Evolutionary conservation across 805 yeast genomes (phyloP).

Genomic region (Priceomyces castillae): DNA sequence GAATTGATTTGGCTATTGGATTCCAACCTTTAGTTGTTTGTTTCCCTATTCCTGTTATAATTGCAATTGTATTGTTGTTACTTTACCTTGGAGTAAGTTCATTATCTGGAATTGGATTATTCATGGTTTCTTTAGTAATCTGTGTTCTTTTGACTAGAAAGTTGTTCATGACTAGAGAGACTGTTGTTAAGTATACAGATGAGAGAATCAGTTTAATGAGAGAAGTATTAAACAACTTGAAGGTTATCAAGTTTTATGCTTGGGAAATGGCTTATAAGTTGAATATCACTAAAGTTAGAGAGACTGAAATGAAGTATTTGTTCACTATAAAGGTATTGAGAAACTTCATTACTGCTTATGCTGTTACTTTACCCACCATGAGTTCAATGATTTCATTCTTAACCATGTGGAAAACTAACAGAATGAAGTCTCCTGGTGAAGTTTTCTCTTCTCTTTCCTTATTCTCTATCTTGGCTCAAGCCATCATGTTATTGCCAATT

Average conservation of each 20-base stretch:
- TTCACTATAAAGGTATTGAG: conserved; percentile 42
- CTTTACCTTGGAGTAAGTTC: conserved; percentile 38
- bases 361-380: conserved; percentile 42
- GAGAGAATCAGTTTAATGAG: conserved; percentile 41
- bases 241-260: conserved; percentile 44
- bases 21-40: conserved; percentile 42
- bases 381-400: conserved; percentile 46
- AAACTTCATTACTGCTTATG: conserved; percentile 42
- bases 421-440: conserved; percentile 32
- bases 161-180: conserved; percentile 35
- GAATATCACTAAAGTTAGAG: conserved; percentile 34
- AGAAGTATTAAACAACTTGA: conserved; percentile 39
- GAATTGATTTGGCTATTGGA: conserved; percentile 44
- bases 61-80: conserved; percentile 36
- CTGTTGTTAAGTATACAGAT: conserved; percentile 39
- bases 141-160: conserved; percentile 35
- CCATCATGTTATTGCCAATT: conserved; percentile 42
- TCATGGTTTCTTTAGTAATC: conserved; percentile 30
- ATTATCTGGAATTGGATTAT: conserved; percentile 41
- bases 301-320: conserved; percentile 37
- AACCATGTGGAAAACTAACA: conserved; percentile 45
- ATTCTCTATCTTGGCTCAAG: conserved; percentile 42
- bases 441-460: conserved; percentile 44
- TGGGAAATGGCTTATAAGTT: conserved; percentile 45
- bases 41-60: conserved; percentile 42